Evolutionary conservation across 2,329 filamentous ascomycete species (phyloP).

Genomic region (Epicoccum nigrum): DNA sequence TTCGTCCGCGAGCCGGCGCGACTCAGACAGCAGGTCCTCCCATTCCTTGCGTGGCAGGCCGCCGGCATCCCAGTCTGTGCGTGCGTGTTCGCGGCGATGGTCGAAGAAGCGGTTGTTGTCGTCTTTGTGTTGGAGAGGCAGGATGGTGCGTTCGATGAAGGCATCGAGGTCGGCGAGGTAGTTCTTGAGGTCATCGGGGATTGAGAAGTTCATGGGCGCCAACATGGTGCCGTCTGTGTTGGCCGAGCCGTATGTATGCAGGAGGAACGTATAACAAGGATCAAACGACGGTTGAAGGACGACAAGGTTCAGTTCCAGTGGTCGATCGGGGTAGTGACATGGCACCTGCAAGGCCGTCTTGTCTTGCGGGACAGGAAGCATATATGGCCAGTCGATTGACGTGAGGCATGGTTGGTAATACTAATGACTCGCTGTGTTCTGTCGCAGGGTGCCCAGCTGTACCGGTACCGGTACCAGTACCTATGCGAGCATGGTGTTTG

Average conservation of each 20-base stretch:
- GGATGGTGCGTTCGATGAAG: conserved; percentile 63
- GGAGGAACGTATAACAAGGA: too few relatives aligned
- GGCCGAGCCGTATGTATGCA: background rate
- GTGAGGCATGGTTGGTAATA: too few relatives aligned
- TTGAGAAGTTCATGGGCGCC: conserved; percentile 52
- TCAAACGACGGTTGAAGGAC: background rate
- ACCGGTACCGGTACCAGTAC: too few relatives aligned
- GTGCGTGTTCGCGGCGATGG: conserved; percentile 66
- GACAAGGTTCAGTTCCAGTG: conserved; percentile 9
- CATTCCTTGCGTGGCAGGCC: conserved; percentile 65
- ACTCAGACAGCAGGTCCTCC: conserved; percentile 61
- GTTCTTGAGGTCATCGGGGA: conserved; percentile 57
- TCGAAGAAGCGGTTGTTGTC: conserved; percentile 71
- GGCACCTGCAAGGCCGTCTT: background rate
- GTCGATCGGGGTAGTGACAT: background rate
- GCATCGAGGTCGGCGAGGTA: conserved; percentile 59
- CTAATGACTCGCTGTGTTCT: conserved; percentile 36
- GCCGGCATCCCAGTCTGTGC: conserved; percentile 65
- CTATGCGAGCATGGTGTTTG: background rate
- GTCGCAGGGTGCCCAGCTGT: conserved; percentile 2
- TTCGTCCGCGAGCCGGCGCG: conserved; percentile 59
- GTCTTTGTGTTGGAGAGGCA: conserved; percentile 60
- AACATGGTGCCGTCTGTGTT: conserved; percentile 1
- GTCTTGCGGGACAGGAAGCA: conserved; percentile 4
- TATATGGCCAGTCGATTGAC: conserved; percentile 22